A percentile compares a stretch with the other conserved stretches of the same genome.
These are phyloP conservation scores for Tricholoma terreum DNA, from an alignment of 768 basidiomycete species.

Conservation along the genomic window DNA sequence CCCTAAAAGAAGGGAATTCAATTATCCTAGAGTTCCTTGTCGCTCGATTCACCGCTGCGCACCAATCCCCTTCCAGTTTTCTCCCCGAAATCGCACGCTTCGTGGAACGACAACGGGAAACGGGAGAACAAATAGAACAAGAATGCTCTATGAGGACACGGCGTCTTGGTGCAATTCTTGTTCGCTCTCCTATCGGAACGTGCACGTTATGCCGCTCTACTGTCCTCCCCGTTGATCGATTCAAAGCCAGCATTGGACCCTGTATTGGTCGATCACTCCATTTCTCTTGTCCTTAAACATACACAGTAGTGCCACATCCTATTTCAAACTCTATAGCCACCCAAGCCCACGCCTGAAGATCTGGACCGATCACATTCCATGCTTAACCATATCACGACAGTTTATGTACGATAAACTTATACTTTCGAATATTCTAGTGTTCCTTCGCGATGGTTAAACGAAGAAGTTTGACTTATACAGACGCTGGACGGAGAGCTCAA, in stretches of 20 bases:
- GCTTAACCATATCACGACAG: constrained; percentile 20
- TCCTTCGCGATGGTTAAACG: not conserved
- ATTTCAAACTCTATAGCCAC: not conserved
- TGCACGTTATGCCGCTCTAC: not conserved
- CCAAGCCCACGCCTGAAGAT: constrained; percentile 6
- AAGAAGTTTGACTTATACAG: not conserved
- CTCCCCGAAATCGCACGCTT: not conserved
- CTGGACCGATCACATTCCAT: constrained; percentile 6
- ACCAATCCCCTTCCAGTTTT: not conserved
- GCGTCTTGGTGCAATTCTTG: not conserved
- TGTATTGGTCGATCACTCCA: not conserved
- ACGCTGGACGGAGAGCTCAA: not conserved
- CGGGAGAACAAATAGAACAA: not conserved
- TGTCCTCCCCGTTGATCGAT: constrained; percentile 1
- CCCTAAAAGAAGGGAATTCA: not conserved
- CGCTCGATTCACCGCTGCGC: not conserved
- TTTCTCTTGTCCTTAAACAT: not conserved
- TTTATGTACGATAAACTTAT: constrained; percentile 25
- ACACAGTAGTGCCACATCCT: not conserved
- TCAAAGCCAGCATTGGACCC: not conserved
- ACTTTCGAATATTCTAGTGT: not conserved
- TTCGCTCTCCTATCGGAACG: not conserved
- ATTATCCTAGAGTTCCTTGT: not conserved
- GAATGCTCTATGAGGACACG: not conserved
- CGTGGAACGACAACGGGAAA: not conserved